These are phyloP conservation scores for Entomortierella parvispora DNA, from an alignment of 192 early-diverging fungal genomes.

Conservation along the genomic window DNA sequence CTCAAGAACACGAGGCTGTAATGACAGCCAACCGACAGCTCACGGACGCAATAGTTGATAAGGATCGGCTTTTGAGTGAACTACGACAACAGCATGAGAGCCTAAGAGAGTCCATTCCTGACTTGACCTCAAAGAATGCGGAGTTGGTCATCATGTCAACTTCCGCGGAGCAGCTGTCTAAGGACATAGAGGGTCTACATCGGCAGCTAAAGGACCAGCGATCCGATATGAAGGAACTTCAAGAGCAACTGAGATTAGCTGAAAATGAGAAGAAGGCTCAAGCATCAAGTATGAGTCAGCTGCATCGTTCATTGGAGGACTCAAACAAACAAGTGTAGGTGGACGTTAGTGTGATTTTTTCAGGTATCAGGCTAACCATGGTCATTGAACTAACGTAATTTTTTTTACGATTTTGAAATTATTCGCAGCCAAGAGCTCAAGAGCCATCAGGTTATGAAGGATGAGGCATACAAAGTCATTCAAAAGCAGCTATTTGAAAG, in stretches of 20 bases:
- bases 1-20: too few species aligned
- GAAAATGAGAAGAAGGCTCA: slow-evolving; percentile 30
- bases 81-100: too few species aligned
- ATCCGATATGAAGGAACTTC: slow-evolving; percentile 32
- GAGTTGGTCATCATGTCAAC: neutral
- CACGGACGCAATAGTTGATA: neutral
- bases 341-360: neutral
- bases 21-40: too few species aligned
- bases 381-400: neutral
- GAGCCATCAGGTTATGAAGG: slow-evolving; percentile 42
- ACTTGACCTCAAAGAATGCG: too few species aligned
- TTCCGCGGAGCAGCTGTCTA: slow-evolving; percentile 22
- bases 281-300: slow-evolving; percentile 14
- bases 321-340: slow-evolving; percentile 44
- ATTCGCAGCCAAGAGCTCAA: slow-evolving; percentile 31
- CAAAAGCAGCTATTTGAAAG: slow-evolving; percentile 22
- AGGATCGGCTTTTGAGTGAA: neutral
- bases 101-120: too few species aligned
- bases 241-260: slow-evolving; percentile 25
- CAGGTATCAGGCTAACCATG: neutral
- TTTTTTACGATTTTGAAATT: slow-evolving; percentile 2
- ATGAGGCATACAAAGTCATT: slow-evolving; percentile 39
- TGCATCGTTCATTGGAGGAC: slow-evolving; percentile 25
- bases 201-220: slow-evolving; percentile 43
- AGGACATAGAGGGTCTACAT: slow-evolving; percentile 27